These are phyloP conservation scores for Chimonanthus salicifolius DNA, from an alignment of 164 flowering plant species.

Conservation along the genomic window DNA sequence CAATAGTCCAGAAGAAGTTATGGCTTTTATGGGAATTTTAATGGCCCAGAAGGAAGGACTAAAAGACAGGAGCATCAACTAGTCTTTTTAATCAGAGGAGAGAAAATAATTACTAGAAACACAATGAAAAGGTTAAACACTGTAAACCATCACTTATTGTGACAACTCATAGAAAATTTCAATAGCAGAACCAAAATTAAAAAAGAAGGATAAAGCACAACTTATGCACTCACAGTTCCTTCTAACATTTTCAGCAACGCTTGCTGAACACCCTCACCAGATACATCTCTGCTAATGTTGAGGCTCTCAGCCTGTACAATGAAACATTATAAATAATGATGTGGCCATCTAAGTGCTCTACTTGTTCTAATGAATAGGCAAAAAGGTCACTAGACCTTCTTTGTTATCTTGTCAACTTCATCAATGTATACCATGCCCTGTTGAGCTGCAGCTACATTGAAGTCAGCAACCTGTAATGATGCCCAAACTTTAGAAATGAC, in stretches of 20 bases:
- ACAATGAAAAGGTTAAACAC: neutral
- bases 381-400: slow-evolving; percentile 53
- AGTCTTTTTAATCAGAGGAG: neutral
- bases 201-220: neutral
- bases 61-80: no score
- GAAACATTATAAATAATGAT: neutral
- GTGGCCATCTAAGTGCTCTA: neutral
- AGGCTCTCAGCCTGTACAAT: slow-evolving; percentile 71
- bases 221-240: slow-evolving; percentile 82
- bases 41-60: no score
- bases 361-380: neutral
- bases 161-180: neutral
- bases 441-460: slow-evolving; percentile 96
- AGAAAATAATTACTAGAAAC: neutral
- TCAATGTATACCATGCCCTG: slow-evolving; percentile 98
- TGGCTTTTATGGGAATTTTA: no score
- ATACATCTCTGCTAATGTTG: slow-evolving; percentile 95
- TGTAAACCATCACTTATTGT: neutral
- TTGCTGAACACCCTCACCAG: slow-evolving; percentile 98
- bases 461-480: slow-evolving; percentile 71
- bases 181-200: neutral
- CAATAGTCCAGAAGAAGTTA: no score
- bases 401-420: slow-evolving; percentile 99
- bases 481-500: neutral
- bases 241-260: slow-evolving; percentile 95